Base-by-base conservation (phyloP, 2,329 filamentous ascomycete genomes). In the Fusarium concolor region DNA sequence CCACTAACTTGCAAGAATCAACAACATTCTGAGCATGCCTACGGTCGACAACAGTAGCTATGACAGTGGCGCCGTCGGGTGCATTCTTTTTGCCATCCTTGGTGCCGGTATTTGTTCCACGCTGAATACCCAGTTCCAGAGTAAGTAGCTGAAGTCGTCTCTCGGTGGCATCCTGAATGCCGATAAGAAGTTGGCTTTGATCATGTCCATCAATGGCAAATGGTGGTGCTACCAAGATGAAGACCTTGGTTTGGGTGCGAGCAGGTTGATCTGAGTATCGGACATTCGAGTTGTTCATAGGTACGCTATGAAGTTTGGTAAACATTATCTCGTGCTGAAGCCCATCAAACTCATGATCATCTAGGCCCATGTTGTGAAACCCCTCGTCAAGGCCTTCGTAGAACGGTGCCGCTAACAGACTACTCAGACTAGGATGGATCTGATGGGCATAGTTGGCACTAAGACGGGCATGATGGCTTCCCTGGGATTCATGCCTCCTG, bases 251-350 rank as follows among this genome's bases (percentile, higher is more conserved):
- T 62, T 89, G 85, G 45, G 78, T 81, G 31, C 82, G 81, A 3
- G 86, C 84, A 6, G 86, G 84, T 37, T 84, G 81, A 43, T 81
- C 79, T 3, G 86, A 89, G 71, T 89, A 89, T 6, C 86, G 85
- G 38, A 90, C 80, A 72, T 87, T 89, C 42, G 81, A 82, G 71
- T 87, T 87, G 57, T 91, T 83, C 75, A 89, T 80, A 7, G 89
- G 82, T 56, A 92, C 86, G 61, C 85, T 90, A 68, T 92, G 89
- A 28, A 95, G 86, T 71, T 90, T 92, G 17, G 85, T 87, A 49
- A 94, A 85, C 12, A 91, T 78, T n/a, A 94, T 84, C 75, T 94
- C 92, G 59, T 90, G 89, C 17, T 88, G 85, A 10, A 94, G 80
- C 1, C 90, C 89, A 60, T 92, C 90, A 61, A 91, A 88, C 63